Evolutionary conservation across 2,329 filamentous ascomycete genomes (phyloP).

Genomic region (Monosporascus sp.): DNA sequence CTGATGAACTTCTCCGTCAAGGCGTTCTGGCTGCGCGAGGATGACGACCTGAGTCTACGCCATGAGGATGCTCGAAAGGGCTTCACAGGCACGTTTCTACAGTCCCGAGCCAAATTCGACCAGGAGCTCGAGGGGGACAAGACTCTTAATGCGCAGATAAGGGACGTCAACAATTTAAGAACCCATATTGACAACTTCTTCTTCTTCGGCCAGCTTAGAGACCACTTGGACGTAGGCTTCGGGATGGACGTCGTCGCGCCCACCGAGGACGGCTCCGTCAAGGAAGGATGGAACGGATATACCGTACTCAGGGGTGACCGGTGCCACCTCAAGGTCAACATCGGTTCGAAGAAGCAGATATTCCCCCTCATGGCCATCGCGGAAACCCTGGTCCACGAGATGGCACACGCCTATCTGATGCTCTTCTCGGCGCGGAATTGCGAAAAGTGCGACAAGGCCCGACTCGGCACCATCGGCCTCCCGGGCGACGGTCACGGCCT

Average conservation of each 20-base stretch:
- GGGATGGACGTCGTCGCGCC: conserved; percentile 3
- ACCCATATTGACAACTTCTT: conserved; percentile 13
- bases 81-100: background rate
- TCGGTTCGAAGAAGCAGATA: conserved; percentile 2
- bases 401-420: conserved; percentile 12
- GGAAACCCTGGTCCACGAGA: conserved; percentile 13
- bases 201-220: conserved; percentile 11
- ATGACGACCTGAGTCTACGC: conserved; percentile 1
- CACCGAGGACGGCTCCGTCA: background rate
- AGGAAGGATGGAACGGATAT: background rate
- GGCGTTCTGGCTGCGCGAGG: conserved; percentile 7
- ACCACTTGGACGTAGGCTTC: background rate
- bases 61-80: conserved; percentile 5
- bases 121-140: background rate
- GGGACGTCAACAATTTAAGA: conserved; percentile 3
- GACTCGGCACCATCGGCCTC: conserved; percentile 10
- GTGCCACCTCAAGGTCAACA: conserved; percentile 1
- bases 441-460: conserved; percentile 2
- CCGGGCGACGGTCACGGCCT: conserved; percentile 12
- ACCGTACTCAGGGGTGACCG: background rate
- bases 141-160: background rate
- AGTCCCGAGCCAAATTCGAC: background rate
- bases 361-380: conserved; percentile 5
- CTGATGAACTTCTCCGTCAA: conserved; percentile 12
- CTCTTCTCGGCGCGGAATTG: conserved; percentile 11